phyloP scores from a whole-genome alignment of 2,329 filamentous ascomycete genomes.

The Rhytidhysteron rufulum region DNA sequence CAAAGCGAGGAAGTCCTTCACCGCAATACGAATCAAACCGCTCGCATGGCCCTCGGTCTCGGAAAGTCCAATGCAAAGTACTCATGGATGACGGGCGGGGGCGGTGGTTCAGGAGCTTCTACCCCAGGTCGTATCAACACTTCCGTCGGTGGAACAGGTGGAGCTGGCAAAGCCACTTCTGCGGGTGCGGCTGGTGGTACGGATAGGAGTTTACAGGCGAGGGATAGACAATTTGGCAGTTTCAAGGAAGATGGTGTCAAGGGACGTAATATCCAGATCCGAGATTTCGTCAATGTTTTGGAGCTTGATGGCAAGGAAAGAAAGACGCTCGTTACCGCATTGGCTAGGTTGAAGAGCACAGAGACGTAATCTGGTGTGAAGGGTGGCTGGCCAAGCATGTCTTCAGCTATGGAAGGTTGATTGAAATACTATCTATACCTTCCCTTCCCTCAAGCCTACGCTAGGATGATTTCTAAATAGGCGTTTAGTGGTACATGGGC shows the following conservation, averaged over 20 bases:
- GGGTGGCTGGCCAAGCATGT: too few relatives aligned
- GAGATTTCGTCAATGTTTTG: slow-evolving; percentile 76
- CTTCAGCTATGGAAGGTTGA: too few relatives aligned
- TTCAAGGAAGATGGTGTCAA: slow-evolving; percentile 76
- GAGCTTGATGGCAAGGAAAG: slow-evolving; percentile 72
- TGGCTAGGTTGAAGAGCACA: slow-evolving; percentile 28
- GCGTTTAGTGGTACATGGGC: too few relatives aligned
- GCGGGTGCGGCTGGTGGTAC: slow-evolving; percentile 27
- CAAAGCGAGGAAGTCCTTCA: slow-evolving; percentile 75
- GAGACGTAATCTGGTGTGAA: too few relatives aligned
- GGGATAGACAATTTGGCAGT: slow-evolving; percentile 62
- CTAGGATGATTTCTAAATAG: too few relatives aligned
- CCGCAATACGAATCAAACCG: slow-evolving; percentile 77
- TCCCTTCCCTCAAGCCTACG: too few relatives aligned
- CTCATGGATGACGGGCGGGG: slow-evolving; percentile 66
- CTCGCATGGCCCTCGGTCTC: slow-evolving; percentile 75
- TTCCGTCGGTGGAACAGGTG: slow-evolving; percentile 11
- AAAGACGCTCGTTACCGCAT: slow-evolving; percentile 42
- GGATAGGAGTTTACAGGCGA: slow-evolving; percentile 49
- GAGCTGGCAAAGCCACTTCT: slow-evolving; percentile 13
- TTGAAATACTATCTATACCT: too few relatives aligned
- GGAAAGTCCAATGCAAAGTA: slow-evolving; percentile 69
- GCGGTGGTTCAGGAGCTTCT: slow-evolving; percentile 32
- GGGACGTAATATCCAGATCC: slow-evolving; percentile 74
- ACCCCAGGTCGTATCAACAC: slow-evolving; percentile 27